Percentiles rank a stretch among this genome's conserved stretches.
Conservation (phyloP, 768 basidiomycete genomes). For the Clathrus columnatus region DNA sequence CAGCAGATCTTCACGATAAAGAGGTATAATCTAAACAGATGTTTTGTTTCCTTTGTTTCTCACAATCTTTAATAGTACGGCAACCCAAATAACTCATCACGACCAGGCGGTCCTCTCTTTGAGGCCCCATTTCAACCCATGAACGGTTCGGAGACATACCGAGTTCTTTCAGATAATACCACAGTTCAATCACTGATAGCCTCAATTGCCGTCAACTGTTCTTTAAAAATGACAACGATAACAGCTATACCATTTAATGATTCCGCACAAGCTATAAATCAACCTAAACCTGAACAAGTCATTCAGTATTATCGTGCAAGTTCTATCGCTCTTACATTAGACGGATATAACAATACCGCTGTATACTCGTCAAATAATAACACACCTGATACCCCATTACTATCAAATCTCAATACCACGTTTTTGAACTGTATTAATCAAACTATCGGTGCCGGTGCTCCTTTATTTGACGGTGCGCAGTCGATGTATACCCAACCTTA, state of each 20-base stretch:
- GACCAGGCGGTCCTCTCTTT: slow-evolving; percentile 39
- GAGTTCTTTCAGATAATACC: slow-evolving; percentile 39
- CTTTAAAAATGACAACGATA: slow-evolving; percentile 26
- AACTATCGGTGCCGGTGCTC: slow-evolving; percentile 51
- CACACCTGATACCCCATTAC: slow-evolving; percentile 40
- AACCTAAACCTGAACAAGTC: slow-evolving; percentile 40
- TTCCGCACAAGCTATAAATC: slow-evolving; percentile 9
- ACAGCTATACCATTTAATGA: slow-evolving; percentile 24
- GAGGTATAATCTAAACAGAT: slow-evolving; percentile 22
- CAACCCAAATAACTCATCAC: slow-evolving; percentile 32
- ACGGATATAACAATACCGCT: slow-evolving; percentile 60
- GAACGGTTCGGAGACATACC: slow-evolving; percentile 32
- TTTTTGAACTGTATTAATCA: slow-evolving; percentile 51
- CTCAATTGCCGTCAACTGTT: slow-evolving; percentile 37
- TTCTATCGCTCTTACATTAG: slow-evolving; percentile 50
- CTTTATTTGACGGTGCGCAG: slow-evolving; percentile 39
- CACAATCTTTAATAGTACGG: too few relatives aligned
- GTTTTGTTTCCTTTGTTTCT: not conserved
- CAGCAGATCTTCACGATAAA: slow-evolving; percentile 14
- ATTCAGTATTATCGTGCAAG: slow-evolving; percentile 64
- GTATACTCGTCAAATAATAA: slow-evolving; percentile 33
- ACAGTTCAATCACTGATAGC: slow-evolving; percentile 36
- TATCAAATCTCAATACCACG: slow-evolving; percentile 37
- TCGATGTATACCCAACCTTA: not conserved
- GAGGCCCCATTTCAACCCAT: slow-evolving; percentile 34